phyloP scores from a whole-genome alignment of 1,139 yeast species.

The Lodderomyces jiufengensis region DNA sequence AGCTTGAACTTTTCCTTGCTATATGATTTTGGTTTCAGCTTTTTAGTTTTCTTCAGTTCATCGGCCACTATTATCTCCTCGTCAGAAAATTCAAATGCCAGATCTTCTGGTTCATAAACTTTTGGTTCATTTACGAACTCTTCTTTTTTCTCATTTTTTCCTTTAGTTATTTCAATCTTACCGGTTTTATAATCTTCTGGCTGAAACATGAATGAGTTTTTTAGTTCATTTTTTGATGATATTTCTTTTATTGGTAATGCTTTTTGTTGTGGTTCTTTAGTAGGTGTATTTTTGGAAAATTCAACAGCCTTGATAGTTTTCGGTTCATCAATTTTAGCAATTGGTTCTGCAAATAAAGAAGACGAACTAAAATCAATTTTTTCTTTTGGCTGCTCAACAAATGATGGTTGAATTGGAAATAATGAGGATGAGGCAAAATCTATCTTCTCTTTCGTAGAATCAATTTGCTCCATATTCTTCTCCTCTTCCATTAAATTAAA shows the following conservation, averaged over 20 bases:
- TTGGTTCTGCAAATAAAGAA: background rate
- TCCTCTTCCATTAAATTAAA: slow-evolving; percentile 19
- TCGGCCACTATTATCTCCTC: slow-evolving; percentile 1
- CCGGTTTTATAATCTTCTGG: slow-evolving; percentile 1
- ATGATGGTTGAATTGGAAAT: slow-evolving; percentile 7
- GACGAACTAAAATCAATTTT: background rate
- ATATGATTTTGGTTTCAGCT: background rate
- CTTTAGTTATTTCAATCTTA: background rate
- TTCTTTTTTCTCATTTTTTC: slow-evolving; percentile 4
- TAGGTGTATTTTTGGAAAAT: no score
- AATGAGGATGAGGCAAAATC: slow-evolving; percentile 15
- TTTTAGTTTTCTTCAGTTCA: no score
- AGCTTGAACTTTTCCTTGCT: background rate
- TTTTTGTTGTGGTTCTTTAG: no score
- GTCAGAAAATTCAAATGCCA: background rate
- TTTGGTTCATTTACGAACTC: slow-evolving; percentile 4
- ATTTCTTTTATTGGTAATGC: background rate
- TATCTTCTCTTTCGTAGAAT: slow-evolving; percentile 8
- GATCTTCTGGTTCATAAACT: slow-evolving; percentile 11
- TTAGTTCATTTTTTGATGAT: slow-evolving; percentile 1
- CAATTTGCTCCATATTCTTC: slow-evolving; percentile 9
- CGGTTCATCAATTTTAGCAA: no score
- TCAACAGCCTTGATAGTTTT: no score
- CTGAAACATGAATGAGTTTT: slow-evolving; percentile 1
- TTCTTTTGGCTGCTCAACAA: background rate